Evolutionary conservation across 2,329 filamentous ascomycete genomes (phyloP), one percentile per base, ranked within the genome.

Genomic region (Botrytis cinerea): DNA sequence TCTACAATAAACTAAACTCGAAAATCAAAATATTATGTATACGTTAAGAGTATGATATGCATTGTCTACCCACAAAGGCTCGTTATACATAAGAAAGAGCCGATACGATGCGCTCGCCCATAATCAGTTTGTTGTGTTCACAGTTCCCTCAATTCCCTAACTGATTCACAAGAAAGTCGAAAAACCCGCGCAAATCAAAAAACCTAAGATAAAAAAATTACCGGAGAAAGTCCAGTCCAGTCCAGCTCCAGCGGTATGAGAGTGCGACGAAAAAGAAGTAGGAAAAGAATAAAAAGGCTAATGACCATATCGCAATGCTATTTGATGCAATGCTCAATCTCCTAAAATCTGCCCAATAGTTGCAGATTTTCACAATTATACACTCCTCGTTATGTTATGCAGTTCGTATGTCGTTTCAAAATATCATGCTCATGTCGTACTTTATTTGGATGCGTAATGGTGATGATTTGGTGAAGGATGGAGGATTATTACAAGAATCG

Each of bases 401-500:
- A 78, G 69, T 80, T 78, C 45, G 71, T 72, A 78, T 73, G 73
- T 81, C 80, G 74, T 80, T 62, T 80, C 73, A 73, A 43, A 57
- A 78, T 75, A 75, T 80, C 77, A 75, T 80, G 66, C 62, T 72
- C 71, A 60, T 72, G 38, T 68, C 51, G 46, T 68, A n/a, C 43
- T 68, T 59, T 72, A 20, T 60, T 35, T n/a, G 40, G 32, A 48
- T 66, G 61, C 70, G 60, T 72, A 32, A 64, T 64, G 43, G 35
- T 54, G 66, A 68, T 68, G 35, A 54, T 40, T n/a, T 51, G 43
- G 57, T 60, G 38, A 12, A 51, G n/a, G 76, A 73, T 71, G 78
- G 75, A 74, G 78, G 75, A 74, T 70, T 60, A 72, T 78, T 86
- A 97, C 81, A 97, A 86, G 83, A 95, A 89, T 82, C 88, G 89